Conservation (phyloP, 139 green algal species). For the Gonium pectorale region DNA sequence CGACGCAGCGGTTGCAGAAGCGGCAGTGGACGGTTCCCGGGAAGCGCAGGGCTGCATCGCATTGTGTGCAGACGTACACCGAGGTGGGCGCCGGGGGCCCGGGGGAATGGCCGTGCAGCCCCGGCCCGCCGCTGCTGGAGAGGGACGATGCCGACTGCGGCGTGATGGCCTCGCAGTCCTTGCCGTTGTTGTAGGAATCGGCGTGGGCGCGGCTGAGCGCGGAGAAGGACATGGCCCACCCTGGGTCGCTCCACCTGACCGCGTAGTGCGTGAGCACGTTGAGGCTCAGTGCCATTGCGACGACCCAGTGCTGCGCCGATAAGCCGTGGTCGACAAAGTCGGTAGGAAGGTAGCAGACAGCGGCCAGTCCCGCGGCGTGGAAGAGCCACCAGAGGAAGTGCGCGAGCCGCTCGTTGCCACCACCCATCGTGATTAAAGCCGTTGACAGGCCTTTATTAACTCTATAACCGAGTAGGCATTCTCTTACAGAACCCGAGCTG, state of each 20-base stretch:
- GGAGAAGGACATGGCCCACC: not conserved
- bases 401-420: too few relatives aligned
- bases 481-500: too few relatives aligned
- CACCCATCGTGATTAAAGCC: too few relatives aligned
- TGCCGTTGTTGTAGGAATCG: too few relatives aligned
- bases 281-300: not conserved
- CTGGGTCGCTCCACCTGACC: not conserved
- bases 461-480: too few relatives aligned
- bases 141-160: not conserved
- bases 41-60: not conserved
- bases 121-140: not conserved
- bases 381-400: too few relatives aligned
- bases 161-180: not conserved
- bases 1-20: constrained; percentile 77
- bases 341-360: too few relatives aligned
- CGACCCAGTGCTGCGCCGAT: too few relatives aligned
- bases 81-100: not conserved
- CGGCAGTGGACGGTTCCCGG: constrained; percentile 68
- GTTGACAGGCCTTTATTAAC: too few relatives aligned
- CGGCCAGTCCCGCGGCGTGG: too few relatives aligned
- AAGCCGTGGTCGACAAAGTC: too few relatives aligned
- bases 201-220: too few relatives aligned
- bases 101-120: not conserved
- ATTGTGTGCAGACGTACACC: not conserved
- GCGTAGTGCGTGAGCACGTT: not conserved